phyloP scores from a whole-genome alignment of 768 basidiomycete species.

The Trametes meyenii region DNA sequence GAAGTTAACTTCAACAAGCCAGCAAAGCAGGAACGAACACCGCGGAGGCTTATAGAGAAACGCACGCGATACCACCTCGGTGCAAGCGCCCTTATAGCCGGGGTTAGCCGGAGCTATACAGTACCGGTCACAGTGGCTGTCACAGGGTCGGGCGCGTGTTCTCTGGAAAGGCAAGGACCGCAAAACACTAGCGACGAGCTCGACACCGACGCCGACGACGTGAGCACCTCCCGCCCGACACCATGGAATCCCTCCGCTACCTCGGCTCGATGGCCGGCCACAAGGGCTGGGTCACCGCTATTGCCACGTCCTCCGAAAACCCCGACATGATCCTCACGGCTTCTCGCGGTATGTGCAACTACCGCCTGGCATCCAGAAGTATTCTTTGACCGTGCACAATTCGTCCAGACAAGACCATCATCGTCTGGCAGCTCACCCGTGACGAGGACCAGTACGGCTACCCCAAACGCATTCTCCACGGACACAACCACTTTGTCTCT shows the following conservation, averaged over 20 bases:
- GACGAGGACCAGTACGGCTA: constrained; percentile 90
- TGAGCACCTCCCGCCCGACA: constrained; percentile 27
- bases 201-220: constrained; percentile 36
- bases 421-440: constrained; percentile 98
- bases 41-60: constrained; percentile 13
- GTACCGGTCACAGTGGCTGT: constrained; percentile 67
- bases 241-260: constrained; percentile 78
- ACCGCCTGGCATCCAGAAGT: constrained; percentile 21
- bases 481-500: constrained; percentile 99
- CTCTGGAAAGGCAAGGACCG: constrained; percentile 22
- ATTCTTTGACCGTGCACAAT: constrained; percentile 7
- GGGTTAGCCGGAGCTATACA: constrained; percentile 51
- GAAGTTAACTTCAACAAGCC: background rate
- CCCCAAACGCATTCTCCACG: constrained; percentile 96
- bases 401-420: constrained; percentile 93
- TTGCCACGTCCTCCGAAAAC: constrained; percentile 98
- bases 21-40: background rate
- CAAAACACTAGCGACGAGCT: constrained; percentile 31
- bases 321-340: constrained; percentile 99
- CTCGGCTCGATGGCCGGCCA: constrained; percentile 91
- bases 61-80: constrained; percentile 97
- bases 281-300: constrained; percentile 98
- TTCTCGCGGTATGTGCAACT: constrained; percentile 76
- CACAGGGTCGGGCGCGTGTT: constrained; percentile 38
- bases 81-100: constrained; percentile 33